Evolutionary conservation across 257 asterid genomes (phyloP).

Genomic region (Fraxinus excelsior): DNA sequence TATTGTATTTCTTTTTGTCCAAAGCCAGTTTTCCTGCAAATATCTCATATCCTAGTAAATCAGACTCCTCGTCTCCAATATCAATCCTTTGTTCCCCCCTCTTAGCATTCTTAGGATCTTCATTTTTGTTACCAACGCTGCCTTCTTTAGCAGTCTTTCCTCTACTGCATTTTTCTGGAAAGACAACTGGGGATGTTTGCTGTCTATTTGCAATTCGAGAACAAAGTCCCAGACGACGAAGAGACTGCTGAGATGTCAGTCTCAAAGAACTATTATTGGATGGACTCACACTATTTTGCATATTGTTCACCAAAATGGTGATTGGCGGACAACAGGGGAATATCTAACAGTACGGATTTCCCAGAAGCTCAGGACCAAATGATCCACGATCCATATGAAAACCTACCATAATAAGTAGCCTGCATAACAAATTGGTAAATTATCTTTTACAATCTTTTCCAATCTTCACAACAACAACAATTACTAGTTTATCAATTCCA

Average conservation of each 20-base stretch:
- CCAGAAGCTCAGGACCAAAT: slow-evolving; percentile 26
- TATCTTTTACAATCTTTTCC: neutral
- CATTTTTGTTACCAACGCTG: slow-evolving; percentile 40
- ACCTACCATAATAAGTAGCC: slow-evolving; percentile 38
- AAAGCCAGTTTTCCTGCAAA: slow-evolving; percentile 70
- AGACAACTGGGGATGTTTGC: slow-evolving; percentile 85
- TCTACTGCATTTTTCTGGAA: slow-evolving; percentile 84
- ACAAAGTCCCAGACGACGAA: slow-evolving; percentile 88
- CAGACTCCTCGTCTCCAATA: slow-evolving; percentile 89
- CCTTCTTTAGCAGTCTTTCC: slow-evolving; percentile 53
- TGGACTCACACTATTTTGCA: slow-evolving; percentile 76
- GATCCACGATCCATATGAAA: slow-evolving; percentile 32
- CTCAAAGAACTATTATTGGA: slow-evolving; percentile 74
- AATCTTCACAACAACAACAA: slow-evolving; percentile 21
- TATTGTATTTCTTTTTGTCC: slow-evolving; percentile 56
- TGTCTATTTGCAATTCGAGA: slow-evolving; percentile 78
- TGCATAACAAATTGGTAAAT: slow-evolving; percentile 31
- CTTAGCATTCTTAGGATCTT: slow-evolving; percentile 52
- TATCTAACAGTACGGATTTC: slow-evolving; percentile 31
- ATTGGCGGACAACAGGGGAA: slow-evolving; percentile 23
- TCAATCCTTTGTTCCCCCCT: slow-evolving; percentile 79
- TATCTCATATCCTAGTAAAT: slow-evolving; percentile 84
- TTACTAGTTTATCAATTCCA: slow-evolving; percentile 11
- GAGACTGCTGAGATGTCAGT: slow-evolving; percentile 77
- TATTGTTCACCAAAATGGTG: slow-evolving; percentile 33